Base-by-base conservation (phyloP, 2,329 filamentous ascomycete genomes). In the Cadophora gregata region DNA sequence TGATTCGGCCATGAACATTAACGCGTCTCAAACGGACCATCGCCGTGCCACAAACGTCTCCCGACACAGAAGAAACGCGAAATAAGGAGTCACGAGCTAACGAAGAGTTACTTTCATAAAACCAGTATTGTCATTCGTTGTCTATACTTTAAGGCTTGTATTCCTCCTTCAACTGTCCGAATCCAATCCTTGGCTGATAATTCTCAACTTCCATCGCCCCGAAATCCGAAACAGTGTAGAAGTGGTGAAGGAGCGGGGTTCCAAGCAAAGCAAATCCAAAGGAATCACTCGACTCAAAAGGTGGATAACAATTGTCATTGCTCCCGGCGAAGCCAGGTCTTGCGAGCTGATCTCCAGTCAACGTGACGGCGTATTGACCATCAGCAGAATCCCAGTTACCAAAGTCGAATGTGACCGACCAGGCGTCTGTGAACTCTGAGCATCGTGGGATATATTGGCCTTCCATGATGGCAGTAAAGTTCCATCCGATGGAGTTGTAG, bases 141-240 rank as follows among this genome's bases (percentile, higher is more conserved):
- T 36, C 6, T 45, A 5, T 45, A 5, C 6, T 45, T 16, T 53
- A 53, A 53, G 48, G 48, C 10, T 29, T 36, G 29, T 38, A 59
- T 19, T 59, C 55, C 36, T 59, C 33, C 55, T 59, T 59, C 24
- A 59, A 42, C 24, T 42, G n/a, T 19, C 55, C 55, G 24, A 59
- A 38, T 24, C 55, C 55, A 14, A 59, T 10, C 12, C n/a, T 36
- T 7, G 55, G 55, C 55, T 59, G n/a, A 14, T 59, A 59, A 42
- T 38, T 45, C 9, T 45, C 4, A 3, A 59, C 55, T 4, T 59
- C 16, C 55, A 27, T 38, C 19, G 31, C 55, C 24, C 55, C 55
- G 24, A 59, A 59, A 42, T 59, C 55, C 29, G n/a, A 59, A 3
- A 59, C 55, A 14, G 55, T 59, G 16, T 59, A 59, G n/a, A 24